A percentile compares a stretch with the other conserved stretches of the same genome.
These are phyloP conservation scores for Phytophthora rubi DNA, from an alignment of 352 stramenopile species.

Conservation along the genomic window DNA sequence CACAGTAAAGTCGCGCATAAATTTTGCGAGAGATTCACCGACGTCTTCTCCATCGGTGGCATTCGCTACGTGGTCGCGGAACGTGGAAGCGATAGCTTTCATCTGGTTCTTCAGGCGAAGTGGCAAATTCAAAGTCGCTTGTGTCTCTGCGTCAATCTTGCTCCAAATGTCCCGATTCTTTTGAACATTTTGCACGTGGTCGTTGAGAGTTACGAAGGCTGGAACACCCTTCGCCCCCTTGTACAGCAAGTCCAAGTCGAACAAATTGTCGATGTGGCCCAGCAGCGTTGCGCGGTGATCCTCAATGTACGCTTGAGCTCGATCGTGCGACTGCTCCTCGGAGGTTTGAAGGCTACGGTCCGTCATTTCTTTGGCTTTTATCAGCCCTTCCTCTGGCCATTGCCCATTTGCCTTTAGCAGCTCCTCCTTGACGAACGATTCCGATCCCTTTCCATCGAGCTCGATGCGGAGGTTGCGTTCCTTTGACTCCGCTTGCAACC, in stretches of 20 bases:
- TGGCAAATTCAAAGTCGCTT: conserved; percentile 25
- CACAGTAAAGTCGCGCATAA: conserved; percentile 14
- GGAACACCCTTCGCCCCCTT: conserved; percentile 11
- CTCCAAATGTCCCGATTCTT: conserved; percentile 23
- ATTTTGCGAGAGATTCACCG: conserved; percentile 12
- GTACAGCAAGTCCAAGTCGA: conserved; percentile 43
- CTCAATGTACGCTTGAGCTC: conserved; percentile 26
- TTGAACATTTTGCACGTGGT: conserved; percentile 27
- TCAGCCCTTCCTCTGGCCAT: conserved; percentile 37
- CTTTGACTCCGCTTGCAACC: conserved; percentile 28
- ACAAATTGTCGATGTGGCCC: conserved; percentile 26
- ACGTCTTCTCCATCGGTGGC: background rate
- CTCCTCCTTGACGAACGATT: background rate
- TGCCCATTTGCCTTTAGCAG: conserved; percentile 29
- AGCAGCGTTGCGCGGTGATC: conserved; percentile 30
- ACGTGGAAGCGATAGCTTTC: conserved; percentile 27
- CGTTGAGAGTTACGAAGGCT: conserved; percentile 19
- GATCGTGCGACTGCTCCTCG: conserved; percentile 30
- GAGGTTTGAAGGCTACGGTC: conserved; percentile 24
- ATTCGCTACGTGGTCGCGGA: conserved; percentile 7
- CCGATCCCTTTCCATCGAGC: background rate
- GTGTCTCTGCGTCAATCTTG: conserved; percentile 12
- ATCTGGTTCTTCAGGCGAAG: conserved; percentile 43
- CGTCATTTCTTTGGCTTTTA: conserved; percentile 29
- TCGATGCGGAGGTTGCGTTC: conserved; percentile 27